Conservation (phyloP, 2,329 filamentous ascomycete species). For the Colletotrichum trifolii region DNA sequence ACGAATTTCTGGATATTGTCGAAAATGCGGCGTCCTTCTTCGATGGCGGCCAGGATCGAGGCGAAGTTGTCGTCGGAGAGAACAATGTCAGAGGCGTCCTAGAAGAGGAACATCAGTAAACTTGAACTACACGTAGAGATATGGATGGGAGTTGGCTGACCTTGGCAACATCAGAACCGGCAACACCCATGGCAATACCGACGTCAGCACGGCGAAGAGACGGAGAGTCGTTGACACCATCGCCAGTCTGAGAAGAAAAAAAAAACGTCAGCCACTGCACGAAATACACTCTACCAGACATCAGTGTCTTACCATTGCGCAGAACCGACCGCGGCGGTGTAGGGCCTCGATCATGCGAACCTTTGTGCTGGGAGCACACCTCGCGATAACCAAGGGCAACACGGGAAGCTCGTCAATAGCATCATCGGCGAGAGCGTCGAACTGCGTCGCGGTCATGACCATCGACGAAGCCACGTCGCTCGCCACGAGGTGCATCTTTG, state of each 20-base stretch:
- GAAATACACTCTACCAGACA: neutral
- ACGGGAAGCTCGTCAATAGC: slow-evolving; percentile 69
- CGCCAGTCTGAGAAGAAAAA: slow-evolving; percentile 60
- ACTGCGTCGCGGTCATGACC: slow-evolving; percentile 58
- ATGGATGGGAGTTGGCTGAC: neutral
- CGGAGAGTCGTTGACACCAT: slow-evolving; percentile 74
- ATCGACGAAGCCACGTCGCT: no score
- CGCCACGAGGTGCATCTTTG: no score
- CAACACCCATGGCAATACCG: slow-evolving; percentile 73
- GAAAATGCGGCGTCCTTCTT: slow-evolving; percentile 73
- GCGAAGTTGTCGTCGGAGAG: slow-evolving; percentile 75
- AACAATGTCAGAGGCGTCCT: slow-evolving; percentile 68
- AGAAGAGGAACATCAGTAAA: slow-evolving; percentile 1
- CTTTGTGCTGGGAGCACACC: slow-evolving; percentile 74
- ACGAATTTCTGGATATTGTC: slow-evolving; percentile 75
- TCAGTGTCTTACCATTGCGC: slow-evolving; percentile 57
- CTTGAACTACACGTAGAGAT: neutral
- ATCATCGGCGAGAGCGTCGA: slow-evolving; percentile 68
- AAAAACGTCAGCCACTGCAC: neutral
- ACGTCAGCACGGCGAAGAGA: slow-evolving; percentile 73
- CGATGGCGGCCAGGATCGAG: slow-evolving; percentile 71
- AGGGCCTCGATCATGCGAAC: slow-evolving; percentile 73
- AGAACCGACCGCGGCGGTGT: slow-evolving; percentile 69
- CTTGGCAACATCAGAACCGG: slow-evolving; percentile 72
- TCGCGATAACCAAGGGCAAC: slow-evolving; percentile 70